Percentiles rank a stretch among this genome's conserved stretches.
These are phyloP conservation scores for Chlorella sp. DNA, from an alignment of 139 green algal species.

Conservation along the genomic window DNA sequence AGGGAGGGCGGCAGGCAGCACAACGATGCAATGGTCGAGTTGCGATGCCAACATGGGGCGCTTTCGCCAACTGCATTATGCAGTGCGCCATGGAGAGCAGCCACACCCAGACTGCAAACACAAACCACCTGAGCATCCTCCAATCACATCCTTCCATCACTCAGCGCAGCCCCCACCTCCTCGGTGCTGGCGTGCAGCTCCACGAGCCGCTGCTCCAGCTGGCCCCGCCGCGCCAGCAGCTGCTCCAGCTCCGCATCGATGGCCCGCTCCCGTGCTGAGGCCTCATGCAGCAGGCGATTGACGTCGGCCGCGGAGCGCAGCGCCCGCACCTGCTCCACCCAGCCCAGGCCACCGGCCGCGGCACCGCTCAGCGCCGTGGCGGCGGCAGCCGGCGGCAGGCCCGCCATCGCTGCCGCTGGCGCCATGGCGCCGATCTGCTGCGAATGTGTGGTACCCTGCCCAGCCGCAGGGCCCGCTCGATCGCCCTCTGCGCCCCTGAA, in stretches of 20 bases:
- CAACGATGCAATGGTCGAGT: no score
- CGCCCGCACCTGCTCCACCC: conserved; percentile 31
- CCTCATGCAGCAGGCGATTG: conserved; percentile 83
- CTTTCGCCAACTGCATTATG: not conserved
- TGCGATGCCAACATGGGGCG: not conserved
- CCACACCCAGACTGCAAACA: no score
- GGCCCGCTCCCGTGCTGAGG: conserved; percentile 73
- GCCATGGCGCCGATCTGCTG: not conserved
- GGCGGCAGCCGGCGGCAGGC: not conserved
- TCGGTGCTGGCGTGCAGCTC: conserved; percentile 62
- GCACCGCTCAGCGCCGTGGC: not conserved
- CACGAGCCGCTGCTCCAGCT: conserved; percentile 72
- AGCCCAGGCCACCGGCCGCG: not conserved
- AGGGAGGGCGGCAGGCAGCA: not conserved
- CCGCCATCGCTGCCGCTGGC: not conserved
- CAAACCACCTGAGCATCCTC: no score
- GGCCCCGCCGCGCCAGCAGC: conserved; percentile 56
- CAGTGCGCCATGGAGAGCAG: not conserved
- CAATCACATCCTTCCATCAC: no score
- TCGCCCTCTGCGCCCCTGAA: no score
- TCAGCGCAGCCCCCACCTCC: no score
- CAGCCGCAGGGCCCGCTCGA: no score
- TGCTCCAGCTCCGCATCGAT: conserved; percentile 86
- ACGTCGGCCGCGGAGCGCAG: conserved; percentile 79
- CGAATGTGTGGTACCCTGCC: no score